Percentiles rank a stretch among this genome's conserved stretches.
These are phyloP conservation scores for Austroboletus niveus DNA, from an alignment of 1,284 basidiomycete genomes.

Conservation along the genomic window DNA sequence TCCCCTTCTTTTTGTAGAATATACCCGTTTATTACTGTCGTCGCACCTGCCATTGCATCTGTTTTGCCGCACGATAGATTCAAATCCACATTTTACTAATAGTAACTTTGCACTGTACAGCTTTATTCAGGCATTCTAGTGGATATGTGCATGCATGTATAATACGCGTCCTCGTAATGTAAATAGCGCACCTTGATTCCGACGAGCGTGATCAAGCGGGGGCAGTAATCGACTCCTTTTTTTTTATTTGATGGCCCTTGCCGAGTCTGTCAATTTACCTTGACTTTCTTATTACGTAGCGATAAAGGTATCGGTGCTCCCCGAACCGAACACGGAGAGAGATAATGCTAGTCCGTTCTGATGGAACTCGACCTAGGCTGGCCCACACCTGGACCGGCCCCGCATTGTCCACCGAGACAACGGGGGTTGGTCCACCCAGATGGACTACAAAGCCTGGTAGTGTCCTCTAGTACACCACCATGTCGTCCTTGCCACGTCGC, in stretches of 20 bases:
- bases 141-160: slow-evolving; percentile 40
- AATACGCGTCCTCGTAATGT: slow-evolving; percentile 34
- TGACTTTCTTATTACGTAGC: not conserved
- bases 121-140: slow-evolving; percentile 35
- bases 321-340: slow-evolving; percentile 7
- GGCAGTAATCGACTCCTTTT: no score
- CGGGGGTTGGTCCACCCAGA: slow-evolving; percentile 9
- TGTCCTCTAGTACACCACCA: no score
- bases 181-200: slow-evolving; percentile 24
- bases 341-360: slow-evolving; percentile 21
- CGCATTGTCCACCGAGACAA: not conserved
- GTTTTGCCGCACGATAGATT: slow-evolving; percentile 25
- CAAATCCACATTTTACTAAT: slow-evolving; percentile 33
- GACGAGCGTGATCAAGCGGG: slow-evolving; percentile 9
- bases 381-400: no score
- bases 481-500: slow-evolving; percentile 16
- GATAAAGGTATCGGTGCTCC: not conserved
- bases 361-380: slow-evolving; percentile 18
- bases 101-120: slow-evolving; percentile 35
- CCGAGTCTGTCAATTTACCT: slow-evolving; percentile 30
- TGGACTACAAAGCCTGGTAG: slow-evolving; percentile 14
- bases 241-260: slow-evolving; percentile 25
- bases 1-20: slow-evolving; percentile 24
- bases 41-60: slow-evolving; percentile 21
- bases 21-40: slow-evolving; percentile 37